These are phyloP conservation scores for Pleurotus tuoliensis DNA, from an alignment of 768 basidiomycete species.

Conservation along the genomic window DNA sequence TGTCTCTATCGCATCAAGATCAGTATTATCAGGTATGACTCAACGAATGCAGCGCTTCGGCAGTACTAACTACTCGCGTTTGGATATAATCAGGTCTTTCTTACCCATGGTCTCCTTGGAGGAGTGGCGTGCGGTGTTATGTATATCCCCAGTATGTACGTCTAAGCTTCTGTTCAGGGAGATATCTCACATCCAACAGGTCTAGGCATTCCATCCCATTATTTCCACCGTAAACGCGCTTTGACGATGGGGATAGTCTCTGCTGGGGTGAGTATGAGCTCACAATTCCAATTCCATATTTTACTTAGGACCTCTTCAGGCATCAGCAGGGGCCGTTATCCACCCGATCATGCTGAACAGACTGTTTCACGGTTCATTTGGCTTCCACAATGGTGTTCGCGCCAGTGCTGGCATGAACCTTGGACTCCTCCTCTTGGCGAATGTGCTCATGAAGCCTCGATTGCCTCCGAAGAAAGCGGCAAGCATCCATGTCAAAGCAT, in stretches of 20 bases:
- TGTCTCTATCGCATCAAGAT: slow-evolving; percentile 23
- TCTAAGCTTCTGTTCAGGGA: too few species aligned
- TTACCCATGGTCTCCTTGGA: slow-evolving; percentile 45
- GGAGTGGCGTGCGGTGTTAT: slow-evolving; percentile 46
- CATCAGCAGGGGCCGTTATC: slow-evolving; percentile 40
- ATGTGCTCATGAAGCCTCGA: slow-evolving; percentile 29
- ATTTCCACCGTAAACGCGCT: slow-evolving; percentile 43
- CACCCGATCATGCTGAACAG: slow-evolving; percentile 61
- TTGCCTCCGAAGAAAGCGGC: slow-evolving; percentile 26
- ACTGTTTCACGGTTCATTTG: slow-evolving; percentile 30
- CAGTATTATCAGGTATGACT: slow-evolving; percentile 26
- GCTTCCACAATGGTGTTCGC: slow-evolving; percentile 36
- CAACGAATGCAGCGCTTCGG: not conserved
- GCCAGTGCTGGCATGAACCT: slow-evolving; percentile 34
- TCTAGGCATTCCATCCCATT: slow-evolving; percentile 47
- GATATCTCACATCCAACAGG: slow-evolving; percentile 16
- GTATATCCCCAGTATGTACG: slow-evolving; percentile 33
- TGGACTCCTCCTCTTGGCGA: slow-evolving; percentile 27
- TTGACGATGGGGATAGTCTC: slow-evolving; percentile 50
- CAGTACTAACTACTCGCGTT: not conserved
- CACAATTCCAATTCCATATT: not conserved
- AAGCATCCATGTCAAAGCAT: slow-evolving; percentile 20
- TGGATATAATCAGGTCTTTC: slow-evolving; percentile 39
- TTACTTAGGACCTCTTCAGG: not conserved
- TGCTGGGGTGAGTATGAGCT: slow-evolving; percentile 1